These are phyloP conservation scores for Phaffomyces opuntiae DNA, from an alignment of 805 yeast genomes.

Conservation along the genomic window DNA sequence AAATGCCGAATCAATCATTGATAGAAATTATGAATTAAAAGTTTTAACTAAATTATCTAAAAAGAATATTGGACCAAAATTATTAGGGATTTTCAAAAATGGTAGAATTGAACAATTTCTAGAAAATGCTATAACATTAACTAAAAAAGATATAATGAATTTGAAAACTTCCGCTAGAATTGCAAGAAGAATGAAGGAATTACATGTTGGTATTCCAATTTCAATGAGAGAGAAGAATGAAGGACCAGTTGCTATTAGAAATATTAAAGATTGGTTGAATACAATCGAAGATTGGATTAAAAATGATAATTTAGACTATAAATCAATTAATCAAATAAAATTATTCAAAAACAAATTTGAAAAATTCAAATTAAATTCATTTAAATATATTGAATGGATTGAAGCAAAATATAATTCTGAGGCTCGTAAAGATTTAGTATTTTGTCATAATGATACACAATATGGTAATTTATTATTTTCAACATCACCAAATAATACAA, in stretches of 20 bases:
- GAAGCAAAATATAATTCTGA: slow-evolving; percentile 36
- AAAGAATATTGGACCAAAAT: slow-evolving; percentile 78
- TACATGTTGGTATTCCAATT: slow-evolving; percentile 74
- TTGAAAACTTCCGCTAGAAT: slow-evolving; percentile 74
- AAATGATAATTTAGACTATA: slow-evolving; percentile 25
- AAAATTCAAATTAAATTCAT: slow-evolving; percentile 41
- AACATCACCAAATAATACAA: slow-evolving; percentile 38
- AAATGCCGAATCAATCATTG: slow-evolving; percentile 78
- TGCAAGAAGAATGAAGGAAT: slow-evolving; percentile 94
- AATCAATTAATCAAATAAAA: slow-evolving; percentile 24
- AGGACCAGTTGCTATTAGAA: slow-evolving; percentile 67
- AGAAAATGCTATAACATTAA: slow-evolving; percentile 73
- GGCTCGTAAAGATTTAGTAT: slow-evolving; percentile 49
- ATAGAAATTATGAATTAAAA: slow-evolving; percentile 72
- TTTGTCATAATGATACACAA: slow-evolving; percentile 96
- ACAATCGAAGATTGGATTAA: slow-evolving; percentile 39
- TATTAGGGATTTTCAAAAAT: slow-evolving; percentile 83
- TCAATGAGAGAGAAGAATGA: slow-evolving; percentile 43
- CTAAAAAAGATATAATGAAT: slow-evolving; percentile 65
- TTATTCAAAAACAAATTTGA: slow-evolving; percentile 41
- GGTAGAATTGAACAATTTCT: slow-evolving; percentile 94
- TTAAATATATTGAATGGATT: slow-evolving; percentile 58
- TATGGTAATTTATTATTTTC: slow-evolving; percentile 81
- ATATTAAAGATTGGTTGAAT: slow-evolving; percentile 64
- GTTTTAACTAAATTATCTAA: slow-evolving; percentile 66